Conservation (phyloP, 2,329 filamentous ascomycete species). For the Neurospora crassa region DNA sequence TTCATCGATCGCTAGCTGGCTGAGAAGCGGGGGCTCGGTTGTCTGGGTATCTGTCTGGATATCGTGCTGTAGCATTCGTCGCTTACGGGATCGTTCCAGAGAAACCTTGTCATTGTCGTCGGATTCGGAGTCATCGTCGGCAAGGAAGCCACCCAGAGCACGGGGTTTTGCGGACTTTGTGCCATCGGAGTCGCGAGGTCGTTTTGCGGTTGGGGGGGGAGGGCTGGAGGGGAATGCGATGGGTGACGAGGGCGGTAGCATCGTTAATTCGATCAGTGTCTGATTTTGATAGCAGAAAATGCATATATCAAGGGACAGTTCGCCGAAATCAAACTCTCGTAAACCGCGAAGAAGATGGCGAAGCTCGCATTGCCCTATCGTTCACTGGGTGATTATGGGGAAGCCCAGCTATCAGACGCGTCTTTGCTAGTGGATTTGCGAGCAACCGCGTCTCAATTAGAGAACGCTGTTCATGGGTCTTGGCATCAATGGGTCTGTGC, state of each 20-base stretch:
- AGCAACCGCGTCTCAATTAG: background rate
- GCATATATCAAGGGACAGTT: background rate
- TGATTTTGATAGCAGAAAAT: background rate
- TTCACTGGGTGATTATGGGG: background rate
- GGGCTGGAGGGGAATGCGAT: slow-evolving; percentile 19
- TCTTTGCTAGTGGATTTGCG: background rate
- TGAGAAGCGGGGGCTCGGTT: slow-evolving; percentile 2
- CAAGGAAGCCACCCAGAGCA: slow-evolving; percentile 32
- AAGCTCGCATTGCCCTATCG: background rate
- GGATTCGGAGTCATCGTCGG: slow-evolving; percentile 34
- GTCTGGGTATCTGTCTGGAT: slow-evolving; percentile 9
- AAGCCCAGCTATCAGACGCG: background rate
- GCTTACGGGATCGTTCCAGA: slow-evolving; percentile 30
- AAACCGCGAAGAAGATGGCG: background rate
- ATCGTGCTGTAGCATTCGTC: slow-evolving; percentile 30
- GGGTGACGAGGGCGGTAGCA: slow-evolving; percentile 19
- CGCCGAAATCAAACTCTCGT: background rate
- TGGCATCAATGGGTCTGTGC: slow-evolving; percentile 7
- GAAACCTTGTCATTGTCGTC: slow-evolving; percentile 23
- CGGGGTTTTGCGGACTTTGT: slow-evolving; percentile 23
- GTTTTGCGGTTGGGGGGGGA: slow-evolving; percentile 24
- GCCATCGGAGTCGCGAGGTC: slow-evolving; percentile 25
- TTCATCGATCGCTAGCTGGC: slow-evolving; percentile 13
- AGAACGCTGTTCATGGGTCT: background rate
- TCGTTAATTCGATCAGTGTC: slow-evolving; percentile 3